Conservation (phyloP, 2,329 filamentous ascomycete genomes). For the Ascochyta lentis region DNA sequence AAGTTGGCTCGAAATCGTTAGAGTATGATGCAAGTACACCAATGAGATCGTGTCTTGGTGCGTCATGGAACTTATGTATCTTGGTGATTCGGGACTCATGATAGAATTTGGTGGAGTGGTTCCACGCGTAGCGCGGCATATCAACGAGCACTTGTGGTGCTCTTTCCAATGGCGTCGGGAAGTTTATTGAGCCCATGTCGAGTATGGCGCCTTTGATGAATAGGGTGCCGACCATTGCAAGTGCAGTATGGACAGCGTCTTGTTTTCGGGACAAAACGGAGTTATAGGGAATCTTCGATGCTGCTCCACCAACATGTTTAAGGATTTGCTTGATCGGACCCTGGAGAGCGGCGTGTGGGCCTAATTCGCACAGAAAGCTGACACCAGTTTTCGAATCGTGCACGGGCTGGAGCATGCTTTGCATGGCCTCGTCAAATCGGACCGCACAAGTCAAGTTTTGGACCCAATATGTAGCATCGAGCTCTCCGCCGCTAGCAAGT, state of each 20-base stretch:
- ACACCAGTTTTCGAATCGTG: slow-evolving; percentile 21
- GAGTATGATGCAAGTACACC: slow-evolving; percentile 31
- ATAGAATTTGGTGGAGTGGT: slow-evolving; percentile 37
- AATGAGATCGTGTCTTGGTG: slow-evolving; percentile 35
- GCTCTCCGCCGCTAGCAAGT: slow-evolving; percentile 7
- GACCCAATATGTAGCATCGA: slow-evolving; percentile 34
- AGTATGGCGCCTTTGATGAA: slow-evolving; percentile 23
- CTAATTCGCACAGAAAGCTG: slow-evolving; percentile 31
- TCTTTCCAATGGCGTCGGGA: slow-evolving; percentile 29
- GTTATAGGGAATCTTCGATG: slow-evolving; percentile 21
- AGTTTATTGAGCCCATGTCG: slow-evolving; percentile 33
- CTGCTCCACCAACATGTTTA: slow-evolving; percentile 22
- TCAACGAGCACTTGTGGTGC: slow-evolving; percentile 25
- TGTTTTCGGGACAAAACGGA: slow-evolving; percentile 32
- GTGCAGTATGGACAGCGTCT: slow-evolving; percentile 29
- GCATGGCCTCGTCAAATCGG: slow-evolving; percentile 21
- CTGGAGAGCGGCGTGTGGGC: slow-evolving; percentile 33
- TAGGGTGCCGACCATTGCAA: slow-evolving; percentile 23
- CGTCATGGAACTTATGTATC: slow-evolving; percentile 12
- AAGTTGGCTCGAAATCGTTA: slow-evolving; percentile 39
- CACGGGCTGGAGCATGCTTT: slow-evolving; percentile 22
- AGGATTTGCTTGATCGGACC: slow-evolving; percentile 36
- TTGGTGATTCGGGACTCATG: slow-evolving; percentile 18
- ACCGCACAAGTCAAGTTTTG: slow-evolving; percentile 31
- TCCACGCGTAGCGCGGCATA: slow-evolving; percentile 39